Percentiles rank a stretch among this genome's conserved stretches.
Evolutionary conservation across 768 basidiomycete species (phyloP).

Genomic region (Crucibulum laeve): DNA sequence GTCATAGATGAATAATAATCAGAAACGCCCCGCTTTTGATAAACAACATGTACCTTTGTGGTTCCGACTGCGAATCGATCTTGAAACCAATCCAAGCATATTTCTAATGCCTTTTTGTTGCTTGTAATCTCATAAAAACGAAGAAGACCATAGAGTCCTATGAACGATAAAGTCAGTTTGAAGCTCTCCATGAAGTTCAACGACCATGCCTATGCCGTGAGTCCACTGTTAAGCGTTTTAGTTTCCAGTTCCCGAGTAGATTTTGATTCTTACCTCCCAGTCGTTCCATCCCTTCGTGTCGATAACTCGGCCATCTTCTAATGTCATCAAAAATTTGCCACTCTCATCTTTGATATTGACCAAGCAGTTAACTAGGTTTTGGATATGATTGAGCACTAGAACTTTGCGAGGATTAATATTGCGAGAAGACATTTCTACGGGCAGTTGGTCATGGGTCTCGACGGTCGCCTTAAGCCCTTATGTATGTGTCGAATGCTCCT

Average conservation of each 20-base stretch:
- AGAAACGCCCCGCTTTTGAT: background rate
- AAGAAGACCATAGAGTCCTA: slow-evolving; percentile 36
- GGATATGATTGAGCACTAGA: slow-evolving; percentile 22
- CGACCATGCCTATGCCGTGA: slow-evolving; percentile 32
- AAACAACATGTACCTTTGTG: slow-evolving; percentile 28
- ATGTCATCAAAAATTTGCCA: slow-evolving; percentile 43
- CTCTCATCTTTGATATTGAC: slow-evolving; percentile 51
- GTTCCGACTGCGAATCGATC: slow-evolving; percentile 44
- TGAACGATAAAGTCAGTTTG: background rate
- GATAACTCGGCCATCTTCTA: slow-evolving; percentile 46
- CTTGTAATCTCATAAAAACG: slow-evolving; percentile 37
- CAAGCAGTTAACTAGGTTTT: slow-evolving; percentile 33
- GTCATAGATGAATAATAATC: background rate
- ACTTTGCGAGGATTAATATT: slow-evolving; percentile 26
- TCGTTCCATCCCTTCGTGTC: slow-evolving; percentile 59
- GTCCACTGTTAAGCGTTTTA: slow-evolving; percentile 28
- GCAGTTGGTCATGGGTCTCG: too few relatives aligned
- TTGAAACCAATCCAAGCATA: slow-evolving; percentile 44
- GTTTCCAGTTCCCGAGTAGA: background rate
- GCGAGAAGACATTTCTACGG: slow-evolving; percentile 21
- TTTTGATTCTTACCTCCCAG: slow-evolving; percentile 36
- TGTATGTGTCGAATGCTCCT: too few relatives aligned
- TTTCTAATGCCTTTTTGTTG: slow-evolving; percentile 30
- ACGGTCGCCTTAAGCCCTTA: too few relatives aligned
- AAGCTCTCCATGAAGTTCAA: background rate